Base-by-base conservation (phyloP, 106 monocot genomes). In the Phalaenopsis aphrodite region DNA sequence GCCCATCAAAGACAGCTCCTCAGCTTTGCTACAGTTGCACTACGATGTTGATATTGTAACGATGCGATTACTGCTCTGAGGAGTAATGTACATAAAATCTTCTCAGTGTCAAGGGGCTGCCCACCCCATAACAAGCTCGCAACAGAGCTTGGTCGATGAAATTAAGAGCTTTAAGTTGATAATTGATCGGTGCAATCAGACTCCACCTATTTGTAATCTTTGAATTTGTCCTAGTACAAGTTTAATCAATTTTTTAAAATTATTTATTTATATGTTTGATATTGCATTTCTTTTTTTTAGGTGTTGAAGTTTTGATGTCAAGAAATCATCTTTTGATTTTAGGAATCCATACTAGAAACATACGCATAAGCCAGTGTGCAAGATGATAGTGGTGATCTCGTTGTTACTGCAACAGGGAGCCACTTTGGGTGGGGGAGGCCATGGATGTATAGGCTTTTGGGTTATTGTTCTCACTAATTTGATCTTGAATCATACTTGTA, bases 401-500 rank as follows among this genome's bases (percentile, higher is more conserved):
- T 77, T 78, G 49, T 82, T 94, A 17, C 82, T 87, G 83, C 89
- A 94, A 78, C 85, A 85, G 21, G 98, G 98, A n/a, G 94, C 92
- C 0, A 75, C 81, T 38, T 94, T 92, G 56, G 88, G 92, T 3
- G 98, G 98, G 76, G 87, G 87, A 94, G 17, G 85, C 94, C 46
- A 98, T 94, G 85, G 94, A 89, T 85, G 98, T 94, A 84, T 78
- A 94, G 37, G 90, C 85, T 41, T 98, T 85, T 37, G 92, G 98
- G 98, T 98, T 74, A 74, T n/a, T 69, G 8, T 45, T 74, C 45
- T 74, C 8, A 39, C 38, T 39, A 69, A 10, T 65, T 24, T 65
- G 23, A 65, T 19, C 21, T 6, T 61, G 61, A 61, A 61, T 61
- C 61, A 3, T 61, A 18, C 18, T 19, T 61, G 0, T 7, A 37